Evolutionary conservation across 2,329 filamentous ascomycete genomes (phyloP).

Genomic region (Penicillium palitans): DNA sequence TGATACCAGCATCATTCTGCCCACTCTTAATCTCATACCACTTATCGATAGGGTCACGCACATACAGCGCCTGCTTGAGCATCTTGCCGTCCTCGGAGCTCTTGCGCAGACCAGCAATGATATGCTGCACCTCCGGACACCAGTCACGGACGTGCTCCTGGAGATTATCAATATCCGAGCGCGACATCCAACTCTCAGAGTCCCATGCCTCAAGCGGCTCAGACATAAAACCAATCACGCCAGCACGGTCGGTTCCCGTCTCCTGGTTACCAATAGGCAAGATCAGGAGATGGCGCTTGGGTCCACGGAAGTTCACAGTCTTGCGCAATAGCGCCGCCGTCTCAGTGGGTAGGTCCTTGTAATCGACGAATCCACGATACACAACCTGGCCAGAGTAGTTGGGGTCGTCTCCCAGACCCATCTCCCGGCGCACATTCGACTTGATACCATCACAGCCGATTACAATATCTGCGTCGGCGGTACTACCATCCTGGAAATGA

Average conservation of each 20-base stretch:
- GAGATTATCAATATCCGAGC: conserved; percentile 35
- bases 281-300: conserved; percentile 36
- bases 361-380: conserved; percentile 40
- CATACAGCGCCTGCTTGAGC: conserved; percentile 38
- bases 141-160: conserved; percentile 38
- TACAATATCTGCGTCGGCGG: conserved; percentile 44
- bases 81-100: conserved; percentile 33
- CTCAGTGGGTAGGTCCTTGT: conserved; percentile 33
- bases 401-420: conserved; percentile 31
- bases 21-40: conserved; percentile 34
- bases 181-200: conserved; percentile 39
- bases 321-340: conserved; percentile 34
- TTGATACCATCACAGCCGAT: conserved; percentile 54
- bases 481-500: conserved; percentile 47
- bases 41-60: conserved; percentile 34
- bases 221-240: conserved; percentile 41
- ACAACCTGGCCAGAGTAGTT: conserved; percentile 41
- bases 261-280: conserved; percentile 42
- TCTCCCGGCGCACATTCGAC: conserved; percentile 44
- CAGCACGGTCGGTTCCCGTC: conserved; percentile 33
- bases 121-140: conserved; percentile 36
- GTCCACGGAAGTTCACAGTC: conserved; percentile 38
- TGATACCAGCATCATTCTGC: conserved; percentile 29
- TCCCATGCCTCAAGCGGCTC: conserved; percentile 39
- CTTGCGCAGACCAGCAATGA: conserved; percentile 34